Evolutionary conservation across 2,329 filamentous ascomycete genomes (phyloP), one percentile per base, ranked within the genome.

Genomic region (Xylariomycetidae sp.): DNA sequence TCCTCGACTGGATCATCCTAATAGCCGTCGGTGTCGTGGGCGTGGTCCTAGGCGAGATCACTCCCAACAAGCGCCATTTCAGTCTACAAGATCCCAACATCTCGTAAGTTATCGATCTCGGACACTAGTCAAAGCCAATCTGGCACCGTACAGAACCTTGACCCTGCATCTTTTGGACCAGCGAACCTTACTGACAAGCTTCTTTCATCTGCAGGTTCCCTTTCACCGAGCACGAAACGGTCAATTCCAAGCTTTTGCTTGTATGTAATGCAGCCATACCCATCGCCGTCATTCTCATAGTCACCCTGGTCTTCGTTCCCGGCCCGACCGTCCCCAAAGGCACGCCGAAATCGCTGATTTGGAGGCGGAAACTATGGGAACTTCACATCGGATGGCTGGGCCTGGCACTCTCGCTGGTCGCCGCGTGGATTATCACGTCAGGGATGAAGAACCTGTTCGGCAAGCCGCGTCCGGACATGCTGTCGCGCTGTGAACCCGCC

Each of bases 281-380:
- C 4, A 76, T 77, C 18, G 60, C 71, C 38, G 66, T 88, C 44
- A 81, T 94, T 48, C 59, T 83, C 32, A 23, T 88, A 33, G 72
- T 90, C 37, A 77, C 77, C 25, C 59, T 94, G 19, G 44, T 79
- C 40, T 69, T 90, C 46, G 78, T 92, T 1, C 88, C 88, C 1
- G 86, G 85, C 4, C 72, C 76, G 5, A 81, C 80, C 2, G 79
- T 82, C 1, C 72, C 76, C 12, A 68, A 67, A 26, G 70, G 72
- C 14, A 80, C 82, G 0, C 78, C 85, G 2, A 72, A 71, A 43
- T 59, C 71, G 4, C 62, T 86, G 34, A 69, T 89, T 27, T 88
- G 86, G 80, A 77, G 76, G 54, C 75, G 86, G 45, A 95, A 92
- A 63, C 58, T 95, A 2, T 96, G 90, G 88, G 89, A 96, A 59